These are phyloP conservation scores for Mortierella sp. DNA, from an alignment of 371 early-diverging fungal genomes.

Conservation along the genomic window DNA sequence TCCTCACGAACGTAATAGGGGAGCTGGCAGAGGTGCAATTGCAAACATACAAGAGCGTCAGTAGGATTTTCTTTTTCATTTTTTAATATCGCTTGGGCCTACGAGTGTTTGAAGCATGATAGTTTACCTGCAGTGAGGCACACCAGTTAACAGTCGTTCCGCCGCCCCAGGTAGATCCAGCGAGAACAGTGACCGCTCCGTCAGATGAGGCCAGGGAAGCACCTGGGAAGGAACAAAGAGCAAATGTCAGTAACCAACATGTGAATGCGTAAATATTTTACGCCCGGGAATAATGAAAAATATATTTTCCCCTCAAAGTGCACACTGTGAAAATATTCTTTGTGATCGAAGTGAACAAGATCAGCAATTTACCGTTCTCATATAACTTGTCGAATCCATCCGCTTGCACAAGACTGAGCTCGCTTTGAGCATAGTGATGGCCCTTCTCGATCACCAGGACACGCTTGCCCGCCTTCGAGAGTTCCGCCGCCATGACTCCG, in stretches of 20 bases:
- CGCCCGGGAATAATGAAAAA: neutral
- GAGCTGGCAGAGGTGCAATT: too few relatives aligned
- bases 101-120: too few relatives aligned
- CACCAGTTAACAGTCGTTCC: conserved; percentile 78
- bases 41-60: neutral
- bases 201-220: conserved; percentile 58
- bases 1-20: conserved; percentile 77
- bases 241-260: conserved; percentile 4
- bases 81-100: too few relatives aligned
- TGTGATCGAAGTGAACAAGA: conserved; percentile 22
- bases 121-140: conserved; percentile 71
- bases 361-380: conserved; percentile 53
- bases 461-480: conserved; percentile 74
- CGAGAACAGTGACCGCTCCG: conserved; percentile 63
- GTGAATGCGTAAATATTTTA: neutral
- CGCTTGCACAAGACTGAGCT: conserved; percentile 62
- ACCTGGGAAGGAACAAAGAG: conserved; percentile 18
- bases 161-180: conserved; percentile 78
- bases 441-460: conserved; percentile 85
- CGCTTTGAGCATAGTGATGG: conserved; percentile 64
- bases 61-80: too few relatives aligned
- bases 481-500: conserved; percentile 76
- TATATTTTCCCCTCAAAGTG: neutral
- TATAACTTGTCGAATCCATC: conserved; percentile 63
- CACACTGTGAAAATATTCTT: neutral